Evolutionary conservation across 2,329 filamentous ascomycete genomes (phyloP), one percentile per base, ranked within the genome.

Genomic region (Ambrosiella xylebori): DNA sequence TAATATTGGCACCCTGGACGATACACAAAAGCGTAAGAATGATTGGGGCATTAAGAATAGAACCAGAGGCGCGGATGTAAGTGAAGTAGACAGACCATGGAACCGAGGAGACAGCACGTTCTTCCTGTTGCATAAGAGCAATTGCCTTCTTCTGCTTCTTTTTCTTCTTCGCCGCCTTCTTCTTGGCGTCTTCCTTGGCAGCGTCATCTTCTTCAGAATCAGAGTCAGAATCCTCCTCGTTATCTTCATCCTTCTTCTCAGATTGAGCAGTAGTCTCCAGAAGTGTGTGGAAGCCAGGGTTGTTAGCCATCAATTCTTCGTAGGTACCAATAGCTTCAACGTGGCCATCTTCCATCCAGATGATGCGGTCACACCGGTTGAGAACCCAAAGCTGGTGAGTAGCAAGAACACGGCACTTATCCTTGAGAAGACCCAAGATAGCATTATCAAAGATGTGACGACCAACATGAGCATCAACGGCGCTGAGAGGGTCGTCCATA

Each of bases 381-480:
- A 97, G 78, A 5, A 97, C 90, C 74, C 94, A 93, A 12, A 97
- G 79, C 68, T 97, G 91, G 69, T 98, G 93, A 0, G 93, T 98
- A 0, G 91, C 93, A 38, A 98, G 75, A 39, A 97, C 85, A 17
- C 93, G 80, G 66, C 88, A 93, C 70, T 96, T 96, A 70, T 91
- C 79, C 65, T 86, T 87, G 57, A 97, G 75, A 8, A 97, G 75
- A 7, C 91, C 91, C 59, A 89, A 82, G 57, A 98, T 96, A 45
- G 91, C 91, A 61, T 95, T 84, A 68, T 97, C 91, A 72, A 97
- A 95, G 65, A 98, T 84, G 65, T 85, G 82, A 1, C 80, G 76
- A 11, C 82, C 82, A 44, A 85, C 82, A 61, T 85, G 82, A 17
- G 82, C 81, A 64, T 86, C 82, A 2, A 86, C 82, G 1, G 82